A percentile compares a stretch with the other conserved stretches of the same genome.
Evolutionary conservation across 495 filamentous ascomycete genomes (phyloP).

Genomic region (Penicillium malachiteum): DNA sequence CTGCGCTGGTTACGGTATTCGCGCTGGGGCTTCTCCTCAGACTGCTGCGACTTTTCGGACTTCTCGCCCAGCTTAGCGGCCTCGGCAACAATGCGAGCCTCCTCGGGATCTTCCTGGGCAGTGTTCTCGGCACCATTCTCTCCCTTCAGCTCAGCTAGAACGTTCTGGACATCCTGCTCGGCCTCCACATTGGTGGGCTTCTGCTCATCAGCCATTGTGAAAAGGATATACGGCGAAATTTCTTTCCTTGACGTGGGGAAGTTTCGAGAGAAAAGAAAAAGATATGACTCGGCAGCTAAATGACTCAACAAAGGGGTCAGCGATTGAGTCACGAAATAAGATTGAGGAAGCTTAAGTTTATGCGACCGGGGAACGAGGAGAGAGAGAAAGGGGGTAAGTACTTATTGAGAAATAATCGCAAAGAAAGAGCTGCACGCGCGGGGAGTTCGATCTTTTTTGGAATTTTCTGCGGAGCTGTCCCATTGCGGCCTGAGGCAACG

Average conservation of each 20-base stretch:
- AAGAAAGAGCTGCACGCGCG: neutral
- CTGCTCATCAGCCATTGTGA: conserved; percentile 44
- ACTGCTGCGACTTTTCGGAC: conserved; percentile 38
- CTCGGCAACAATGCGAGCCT: conserved; percentile 45
- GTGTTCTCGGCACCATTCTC: conserved; percentile 31
- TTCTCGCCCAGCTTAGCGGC: conserved; percentile 46
- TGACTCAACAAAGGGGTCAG: neutral
- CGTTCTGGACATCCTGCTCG: conserved; percentile 48
- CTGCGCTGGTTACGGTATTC: conserved; percentile 21
- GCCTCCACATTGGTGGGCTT: conserved; percentile 44
- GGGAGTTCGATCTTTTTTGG: conserved; percentile 2
- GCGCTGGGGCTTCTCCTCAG: conserved; percentile 33
- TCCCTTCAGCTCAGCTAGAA: conserved; percentile 48
- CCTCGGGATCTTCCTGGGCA: conserved; percentile 37
- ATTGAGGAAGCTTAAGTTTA: neutral
- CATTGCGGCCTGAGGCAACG: neutral
- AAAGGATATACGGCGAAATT: conserved; percentile 1
- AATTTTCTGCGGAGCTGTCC: neutral
- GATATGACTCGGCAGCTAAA: neutral
- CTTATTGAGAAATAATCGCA: neutral
- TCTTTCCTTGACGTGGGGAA: neutral
- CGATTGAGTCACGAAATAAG: neutral
- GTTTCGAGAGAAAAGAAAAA: conserved; percentile 4
- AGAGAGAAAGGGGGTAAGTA: conserved; percentile 3
- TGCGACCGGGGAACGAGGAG: neutral